A percentile compares a stretch with the other conserved stretches of the same genome.
Conservation (phyloP, 2,329 filamentous ascomycete species). For the Hymenotorrendiella dingleyae region DNA sequence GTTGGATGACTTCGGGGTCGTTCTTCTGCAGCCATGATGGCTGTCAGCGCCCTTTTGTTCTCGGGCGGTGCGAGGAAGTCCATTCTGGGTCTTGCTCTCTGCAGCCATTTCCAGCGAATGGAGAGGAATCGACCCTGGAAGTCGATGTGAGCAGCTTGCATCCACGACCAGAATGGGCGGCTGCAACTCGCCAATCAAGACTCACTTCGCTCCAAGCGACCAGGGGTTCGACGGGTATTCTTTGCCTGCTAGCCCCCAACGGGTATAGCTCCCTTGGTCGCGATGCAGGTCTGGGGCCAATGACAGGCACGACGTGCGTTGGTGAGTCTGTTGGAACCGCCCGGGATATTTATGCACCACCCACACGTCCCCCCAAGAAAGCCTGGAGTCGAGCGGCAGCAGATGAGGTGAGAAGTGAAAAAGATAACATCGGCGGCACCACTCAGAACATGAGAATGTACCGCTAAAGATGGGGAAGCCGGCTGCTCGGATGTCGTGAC, state of each 20-base stretch:
- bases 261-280: constrained; percentile 1
- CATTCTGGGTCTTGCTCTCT: background rate
- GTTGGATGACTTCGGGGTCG: background rate
- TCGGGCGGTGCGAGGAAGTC: background rate
- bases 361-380: too few species aligned
- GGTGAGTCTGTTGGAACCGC: background rate
- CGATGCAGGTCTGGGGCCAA: background rate
- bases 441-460: too few species aligned
- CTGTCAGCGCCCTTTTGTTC: constrained; percentile 8
- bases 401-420: background rate
- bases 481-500: too few species aligned
- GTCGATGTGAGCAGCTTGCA: too few species aligned
- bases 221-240: background rate
- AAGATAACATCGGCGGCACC: too few species aligned
- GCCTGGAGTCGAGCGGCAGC: too few species aligned
- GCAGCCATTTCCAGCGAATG: background rate
- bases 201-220: background rate
- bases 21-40: constrained; percentile 8
- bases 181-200: constrained; percentile 2
- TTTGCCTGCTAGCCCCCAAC: background rate
- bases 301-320: too few species aligned
- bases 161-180: background rate
- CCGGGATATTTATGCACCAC: background rate
- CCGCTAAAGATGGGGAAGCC: too few species aligned
- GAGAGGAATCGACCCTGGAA: too few species aligned